Evolutionary conservation across 345 rosid species (phyloP).

Genomic region (Rhizophora mangle): DNA sequence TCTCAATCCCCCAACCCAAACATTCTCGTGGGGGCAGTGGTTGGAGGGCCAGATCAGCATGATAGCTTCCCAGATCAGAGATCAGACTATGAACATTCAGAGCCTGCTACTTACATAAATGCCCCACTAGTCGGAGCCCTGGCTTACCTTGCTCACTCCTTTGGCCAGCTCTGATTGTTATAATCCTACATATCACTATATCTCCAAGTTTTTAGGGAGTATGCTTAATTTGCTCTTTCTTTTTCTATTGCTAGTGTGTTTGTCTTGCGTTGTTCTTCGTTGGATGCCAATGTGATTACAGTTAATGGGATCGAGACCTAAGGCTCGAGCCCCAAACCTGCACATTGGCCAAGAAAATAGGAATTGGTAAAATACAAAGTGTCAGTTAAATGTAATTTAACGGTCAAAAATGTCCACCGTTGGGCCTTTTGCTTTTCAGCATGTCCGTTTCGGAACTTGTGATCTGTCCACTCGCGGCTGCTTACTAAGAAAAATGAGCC

Average conservation of each 20-base stretch:
- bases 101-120: conserved; percentile 31
- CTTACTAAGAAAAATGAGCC: background rate
- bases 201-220: background rate
- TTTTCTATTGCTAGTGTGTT: background rate
- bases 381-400: conserved; percentile 18
- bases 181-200: no score
- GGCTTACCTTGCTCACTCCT: conserved; percentile 62
- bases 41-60: conserved; percentile 26
- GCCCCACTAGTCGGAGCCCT: conserved; percentile 26
- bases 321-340: conserved; percentile 36
- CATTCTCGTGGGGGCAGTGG: conserved; percentile 27
- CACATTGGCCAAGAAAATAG: conserved; percentile 21
- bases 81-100: conserved; percentile 30
- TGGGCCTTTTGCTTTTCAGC: background rate
- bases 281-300: conserved; percentile 10
- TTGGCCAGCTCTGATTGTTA: conserved; percentile 56
- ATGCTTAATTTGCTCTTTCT: background rate
- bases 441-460: background rate
- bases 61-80: conserved; percentile 28
- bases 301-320: conserved; percentile 11
- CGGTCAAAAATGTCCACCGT: conserved; percentile 4
- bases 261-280: background rate
- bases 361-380: conserved; percentile 14
- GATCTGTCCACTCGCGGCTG: background rate
- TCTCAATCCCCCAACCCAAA: conserved; percentile 25